These are phyloP conservation scores for Tylopilus sp. DNA, from an alignment of 1,284 basidiomycete species.

Conservation along the genomic window DNA sequence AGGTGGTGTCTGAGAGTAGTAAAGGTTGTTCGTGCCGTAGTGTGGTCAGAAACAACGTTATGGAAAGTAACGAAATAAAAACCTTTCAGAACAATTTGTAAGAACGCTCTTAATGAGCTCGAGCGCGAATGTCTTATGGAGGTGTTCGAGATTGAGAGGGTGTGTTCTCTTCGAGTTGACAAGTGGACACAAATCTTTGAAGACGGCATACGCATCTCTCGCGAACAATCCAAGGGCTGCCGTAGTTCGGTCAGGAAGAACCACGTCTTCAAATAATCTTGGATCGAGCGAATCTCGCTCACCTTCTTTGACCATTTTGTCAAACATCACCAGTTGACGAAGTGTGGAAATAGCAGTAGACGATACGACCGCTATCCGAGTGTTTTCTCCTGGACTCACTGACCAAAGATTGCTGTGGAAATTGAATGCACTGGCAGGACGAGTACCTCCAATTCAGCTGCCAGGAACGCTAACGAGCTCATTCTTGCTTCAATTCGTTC, in stretches of 20 bases:
- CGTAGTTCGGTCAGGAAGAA: conserved; percentile 63
- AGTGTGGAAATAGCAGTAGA: conserved; percentile 97
- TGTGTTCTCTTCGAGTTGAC: conserved; percentile 81
- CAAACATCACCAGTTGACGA: conserved; percentile 96
- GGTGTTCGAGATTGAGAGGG: conserved; percentile 80
- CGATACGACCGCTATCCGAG: conserved; percentile 89
- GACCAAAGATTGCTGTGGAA: conserved; percentile 59
- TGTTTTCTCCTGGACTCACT: conserved; percentile 81
- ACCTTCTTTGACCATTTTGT: conserved; percentile 88
- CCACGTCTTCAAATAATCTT: conserved; percentile 43
- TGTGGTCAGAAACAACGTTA: conserved; percentile 1
- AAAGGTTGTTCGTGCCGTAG: conserved; percentile 78
- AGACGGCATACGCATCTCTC: conserved; percentile 83
- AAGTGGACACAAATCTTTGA: conserved; percentile 87
- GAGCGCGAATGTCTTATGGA: conserved; percentile 92
- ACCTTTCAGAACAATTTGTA: conserved; percentile 90
- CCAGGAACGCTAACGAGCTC: conserved; percentile 55
- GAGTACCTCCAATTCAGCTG: conserved; percentile 53
- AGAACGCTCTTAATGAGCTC: conserved; percentile 97
- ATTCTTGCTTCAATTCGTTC: conserved; percentile 28
- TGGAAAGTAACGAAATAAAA: conserved; percentile 12
- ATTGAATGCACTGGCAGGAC: background rate
- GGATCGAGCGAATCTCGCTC: conserved; percentile 41
- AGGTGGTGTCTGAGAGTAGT: conserved; percentile 84
- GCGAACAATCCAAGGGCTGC: conserved; percentile 75